Conservation (phyloP, 2,329 filamentous ascomycete genomes). For the Colletotrichum coccodes region DNA sequence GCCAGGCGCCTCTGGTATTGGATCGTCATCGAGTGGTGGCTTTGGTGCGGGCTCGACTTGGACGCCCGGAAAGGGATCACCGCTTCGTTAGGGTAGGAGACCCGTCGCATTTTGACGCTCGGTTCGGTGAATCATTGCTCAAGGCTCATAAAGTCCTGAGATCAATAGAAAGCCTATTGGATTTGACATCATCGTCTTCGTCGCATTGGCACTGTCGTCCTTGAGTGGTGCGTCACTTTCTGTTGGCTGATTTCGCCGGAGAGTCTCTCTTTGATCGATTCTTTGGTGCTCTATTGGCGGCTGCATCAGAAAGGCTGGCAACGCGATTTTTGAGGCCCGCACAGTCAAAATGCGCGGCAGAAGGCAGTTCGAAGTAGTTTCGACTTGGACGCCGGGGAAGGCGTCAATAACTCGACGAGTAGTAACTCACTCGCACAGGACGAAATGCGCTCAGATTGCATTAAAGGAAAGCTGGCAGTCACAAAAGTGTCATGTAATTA, state of each 20-base stretch:
- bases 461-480: neutral
- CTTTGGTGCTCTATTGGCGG: neutral
- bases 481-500: too few relatives aligned
- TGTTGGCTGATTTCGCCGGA: too few relatives aligned
- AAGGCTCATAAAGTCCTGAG: neutral
- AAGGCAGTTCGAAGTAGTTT: neutral
- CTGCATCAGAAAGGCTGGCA: too few relatives aligned
- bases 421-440: neutral
- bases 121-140: neutral
- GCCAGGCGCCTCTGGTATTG: constrained; percentile 44
- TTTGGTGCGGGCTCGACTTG: constrained; percentile 52
- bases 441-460: neutral
- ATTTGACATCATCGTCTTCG: neutral
- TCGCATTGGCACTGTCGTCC: neutral
- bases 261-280: neutral
- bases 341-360: neutral
- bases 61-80: constrained; percentile 55
- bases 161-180: neutral
- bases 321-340: neutral
- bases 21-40: constrained; percentile 45
- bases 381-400: neutral
- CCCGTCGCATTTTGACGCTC: neutral
- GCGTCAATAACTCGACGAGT: neutral
- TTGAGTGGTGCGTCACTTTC: too few relatives aligned
- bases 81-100: constrained; percentile 7